phyloP scores from a whole-genome alignment of 2,329 filamentous ascomycete genomes.

The Aspergillus sp. region DNA sequence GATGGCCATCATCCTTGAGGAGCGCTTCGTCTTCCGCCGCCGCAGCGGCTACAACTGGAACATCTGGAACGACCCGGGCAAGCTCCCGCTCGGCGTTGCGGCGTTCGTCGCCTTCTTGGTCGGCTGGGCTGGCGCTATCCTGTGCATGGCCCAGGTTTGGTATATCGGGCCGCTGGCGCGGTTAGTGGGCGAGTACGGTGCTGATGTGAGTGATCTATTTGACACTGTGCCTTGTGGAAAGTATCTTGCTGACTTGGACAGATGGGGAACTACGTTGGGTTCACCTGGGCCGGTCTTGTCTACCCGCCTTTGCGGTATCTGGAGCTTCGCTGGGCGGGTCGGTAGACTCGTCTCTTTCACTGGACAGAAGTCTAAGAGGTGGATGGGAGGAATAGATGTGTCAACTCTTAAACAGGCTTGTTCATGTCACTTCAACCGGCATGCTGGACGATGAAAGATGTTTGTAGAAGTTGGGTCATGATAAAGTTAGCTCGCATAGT shows the following conservation, averaged over 20 bases:
- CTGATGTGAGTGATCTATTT: slow-evolving; percentile 47
- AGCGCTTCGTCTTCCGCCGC: slow-evolving; percentile 61
- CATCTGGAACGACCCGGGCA: slow-evolving; percentile 57
- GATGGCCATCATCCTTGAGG: slow-evolving; percentile 58
- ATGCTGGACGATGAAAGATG: no score
- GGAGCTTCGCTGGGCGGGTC: slow-evolving; percentile 50
- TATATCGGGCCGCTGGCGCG: slow-evolving; percentile 63
- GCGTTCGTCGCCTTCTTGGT: slow-evolving; percentile 61
- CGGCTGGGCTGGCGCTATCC: slow-evolving; percentile 63
- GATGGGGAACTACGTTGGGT: slow-evolving; percentile 61
- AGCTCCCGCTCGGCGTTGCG: slow-evolving; percentile 61
- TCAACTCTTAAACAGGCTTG: no score
- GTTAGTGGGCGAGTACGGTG: slow-evolving; percentile 56
- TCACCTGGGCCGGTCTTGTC: slow-evolving; percentile 57
- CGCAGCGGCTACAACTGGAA: slow-evolving; percentile 57
- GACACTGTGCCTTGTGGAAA: not conserved
- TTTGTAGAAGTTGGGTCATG: no score
- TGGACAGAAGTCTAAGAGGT: no score
- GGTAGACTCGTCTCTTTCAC: slow-evolving; percentile 28
- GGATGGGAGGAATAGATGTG: not conserved
- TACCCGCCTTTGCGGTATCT: slow-evolving; percentile 54
- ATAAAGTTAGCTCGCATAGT: no score
- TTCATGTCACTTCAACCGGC: no score
- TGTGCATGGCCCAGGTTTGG: slow-evolving; percentile 69
- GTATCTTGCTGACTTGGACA: slow-evolving; percentile 15